A percentile compares a stretch with the other conserved stretches of the same genome.
Evolutionary conservation across 768 basidiomycete species (phyloP).

Genomic region (Boletellus emodensis): DNA sequence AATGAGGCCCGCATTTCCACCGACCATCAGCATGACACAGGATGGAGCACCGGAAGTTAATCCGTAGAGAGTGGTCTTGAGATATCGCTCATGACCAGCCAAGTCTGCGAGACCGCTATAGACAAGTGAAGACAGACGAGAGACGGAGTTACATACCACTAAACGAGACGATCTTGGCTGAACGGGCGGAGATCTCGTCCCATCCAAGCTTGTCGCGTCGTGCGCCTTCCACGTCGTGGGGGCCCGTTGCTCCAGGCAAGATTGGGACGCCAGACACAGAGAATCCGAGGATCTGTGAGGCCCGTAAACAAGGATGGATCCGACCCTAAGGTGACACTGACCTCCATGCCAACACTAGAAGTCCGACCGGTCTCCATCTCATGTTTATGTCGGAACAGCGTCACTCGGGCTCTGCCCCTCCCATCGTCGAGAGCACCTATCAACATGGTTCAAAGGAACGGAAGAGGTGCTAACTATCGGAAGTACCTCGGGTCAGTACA

Average conservation of each 20-base stretch:
- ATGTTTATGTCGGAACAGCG: conserved; percentile 94
- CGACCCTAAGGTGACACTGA: conserved; percentile 32
- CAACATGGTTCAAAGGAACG: conserved; percentile 5
- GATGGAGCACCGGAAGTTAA: conserved; percentile 92
- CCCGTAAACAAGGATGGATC: background rate
- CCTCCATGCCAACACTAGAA: conserved; percentile 96
- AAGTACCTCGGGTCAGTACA: conserved; percentile 84
- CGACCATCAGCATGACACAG: conserved; percentile 90
- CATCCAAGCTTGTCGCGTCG: conserved; percentile 88
- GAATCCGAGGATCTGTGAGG: conserved; percentile 79
- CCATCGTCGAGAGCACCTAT: conserved; percentile 78
- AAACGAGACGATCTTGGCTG: conserved; percentile 92
- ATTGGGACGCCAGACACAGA: conserved; percentile 72
- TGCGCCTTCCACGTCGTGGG: conserved; percentile 57
- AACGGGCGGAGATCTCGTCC: conserved; percentile 89
- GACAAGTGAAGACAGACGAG: background rate
- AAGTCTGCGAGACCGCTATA: conserved; percentile 56
- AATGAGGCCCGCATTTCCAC: conserved; percentile 89
- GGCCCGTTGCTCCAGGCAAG: conserved; percentile 58
- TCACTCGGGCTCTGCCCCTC: conserved; percentile 76
- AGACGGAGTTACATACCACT: conserved; percentile 50
- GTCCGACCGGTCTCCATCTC: conserved; percentile 96
- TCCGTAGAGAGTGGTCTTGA: conserved; percentile 93
- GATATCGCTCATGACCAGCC: conserved; percentile 91
- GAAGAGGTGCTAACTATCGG: conserved; percentile 17